Evolutionary conservation across 139 green algal species (phyloP).

Genomic region (Chlamydomonas schloesseri): DNA sequence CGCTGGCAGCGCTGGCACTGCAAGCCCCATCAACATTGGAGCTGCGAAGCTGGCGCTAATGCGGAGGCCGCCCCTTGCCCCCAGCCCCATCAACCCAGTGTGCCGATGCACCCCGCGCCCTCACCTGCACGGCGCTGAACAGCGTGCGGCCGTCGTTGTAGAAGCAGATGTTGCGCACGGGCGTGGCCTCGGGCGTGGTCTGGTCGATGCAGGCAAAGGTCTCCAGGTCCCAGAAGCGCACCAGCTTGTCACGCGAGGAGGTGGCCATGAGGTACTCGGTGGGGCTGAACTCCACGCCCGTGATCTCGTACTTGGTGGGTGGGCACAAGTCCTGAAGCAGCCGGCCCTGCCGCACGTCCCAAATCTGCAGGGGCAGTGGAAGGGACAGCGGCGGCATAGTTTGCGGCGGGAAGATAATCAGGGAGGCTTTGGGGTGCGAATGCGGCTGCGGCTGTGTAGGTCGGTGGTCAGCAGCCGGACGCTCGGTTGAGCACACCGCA

Average conservation of each 20-base stretch:
- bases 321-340: slow-evolving; percentile 70
- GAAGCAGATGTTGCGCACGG: slow-evolving; percentile 75
- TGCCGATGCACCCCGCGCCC: no score
- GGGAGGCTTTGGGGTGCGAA: no score
- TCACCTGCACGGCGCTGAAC: slow-evolving; percentile 65
- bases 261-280: slow-evolving; percentile 87
- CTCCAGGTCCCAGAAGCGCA: slow-evolving; percentile 88
- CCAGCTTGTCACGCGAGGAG: slow-evolving; percentile 69
- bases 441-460: no score
- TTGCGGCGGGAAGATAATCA: no score
- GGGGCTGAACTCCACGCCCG: slow-evolving; percentile 85
- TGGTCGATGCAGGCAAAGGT: slow-evolving; percentile 69
- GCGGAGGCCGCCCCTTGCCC: no score
- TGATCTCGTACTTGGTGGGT: slow-evolving; percentile 73
- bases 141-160: slow-evolving; percentile 76
- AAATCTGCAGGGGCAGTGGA: slow-evolving; percentile 70
- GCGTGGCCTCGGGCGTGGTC: slow-evolving; percentile 70
- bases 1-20: no score
- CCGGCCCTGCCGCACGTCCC: slow-evolving; percentile 82
- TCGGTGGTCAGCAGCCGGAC: no score
- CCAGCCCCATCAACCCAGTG: no score
- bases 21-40: no score
- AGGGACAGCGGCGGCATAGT: no score
- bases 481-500: not conserved
- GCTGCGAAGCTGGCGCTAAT: no score